Conservation (phyloP, 441 rosid genomes). For the Caryocar brasiliense region DNA sequence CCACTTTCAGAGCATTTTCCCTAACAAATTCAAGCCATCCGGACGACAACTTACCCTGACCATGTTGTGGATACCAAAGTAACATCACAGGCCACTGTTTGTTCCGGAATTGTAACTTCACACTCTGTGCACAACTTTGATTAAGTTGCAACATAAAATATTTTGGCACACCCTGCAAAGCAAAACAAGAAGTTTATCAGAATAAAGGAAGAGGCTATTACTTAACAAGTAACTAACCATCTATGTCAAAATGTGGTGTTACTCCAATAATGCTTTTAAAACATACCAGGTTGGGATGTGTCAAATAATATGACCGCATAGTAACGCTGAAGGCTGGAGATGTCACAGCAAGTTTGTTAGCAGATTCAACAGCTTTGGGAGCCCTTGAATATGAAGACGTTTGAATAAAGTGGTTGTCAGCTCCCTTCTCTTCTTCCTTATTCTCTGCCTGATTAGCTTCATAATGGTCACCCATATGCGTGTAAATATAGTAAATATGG, state of each 20-base stretch:
- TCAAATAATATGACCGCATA: neutral
- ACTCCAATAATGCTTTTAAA: too few species aligned
- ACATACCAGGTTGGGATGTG: neutral
- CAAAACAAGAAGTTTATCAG: too few species aligned
- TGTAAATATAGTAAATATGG: too few species aligned
- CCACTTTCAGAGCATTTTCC: conserved; percentile 11
- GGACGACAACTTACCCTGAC: neutral
- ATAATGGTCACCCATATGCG: too few species aligned
- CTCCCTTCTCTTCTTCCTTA: too few species aligned
- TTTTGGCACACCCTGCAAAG: conserved; percentile 11
- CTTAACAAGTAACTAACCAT: too few species aligned
- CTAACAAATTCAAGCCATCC: conserved; percentile 13
- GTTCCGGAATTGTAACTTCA: conserved; percentile 6
- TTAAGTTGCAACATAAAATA: neutral
- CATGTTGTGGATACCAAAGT: neutral
- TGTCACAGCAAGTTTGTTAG: neutral
- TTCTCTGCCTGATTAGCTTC: neutral
- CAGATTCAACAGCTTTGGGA: too few species aligned
- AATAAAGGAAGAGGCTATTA: too few species aligned
- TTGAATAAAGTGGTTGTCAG: too few species aligned
- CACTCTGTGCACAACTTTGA: neutral
- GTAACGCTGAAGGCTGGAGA: neutral
- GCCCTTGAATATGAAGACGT: too few species aligned
- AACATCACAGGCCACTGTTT: conserved; percentile 12
- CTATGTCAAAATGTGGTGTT: neutral